Evolutionary conservation across 306 rosid genomes (phyloP), one percentile per base, ranked within the genome.

Genomic region (Citrullus colocynthis): DNA sequence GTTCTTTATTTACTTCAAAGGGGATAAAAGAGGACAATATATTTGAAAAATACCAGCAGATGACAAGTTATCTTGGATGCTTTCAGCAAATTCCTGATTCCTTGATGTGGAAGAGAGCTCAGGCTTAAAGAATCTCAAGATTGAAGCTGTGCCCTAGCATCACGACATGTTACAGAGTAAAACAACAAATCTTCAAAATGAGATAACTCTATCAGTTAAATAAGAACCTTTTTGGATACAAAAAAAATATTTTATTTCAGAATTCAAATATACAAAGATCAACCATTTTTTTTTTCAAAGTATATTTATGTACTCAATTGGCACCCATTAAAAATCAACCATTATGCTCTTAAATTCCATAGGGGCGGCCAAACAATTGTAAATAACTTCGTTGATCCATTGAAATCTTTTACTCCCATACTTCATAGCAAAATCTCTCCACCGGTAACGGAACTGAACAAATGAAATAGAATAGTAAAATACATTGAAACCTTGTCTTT

Each of bases 61-160:
- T 69, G 80, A 34, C 30, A 83, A 52, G 62, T 72, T 57, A 44
- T 86, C 90, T 39, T 82, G 84, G n/a, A 14, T 55, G 78, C 81
- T 83, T 78, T 79, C 78, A 52, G 30, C 83, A 77, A 73, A 77
- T 86, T 88, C 89, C 78, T 80, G 88, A 83, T 80, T 89, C 79
- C 72, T 63, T 34, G 88, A 83, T 34, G 87, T 55, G 82, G 54
- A 81, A 13, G 88, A 77, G 77, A 69, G 79, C 30, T 59, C 84
- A 65, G 80, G 79, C 78, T 86, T 88, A 81, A 92, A 94, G 81
- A 89, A 82, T 48, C 83, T 87, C 78, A 84, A 64, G 81, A 94
- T 94, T 51, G 98, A 94, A 83, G 78, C 65, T 20, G 81, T 83
- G 44, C 88, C 96, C 96, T 90, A 87, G 66, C 71, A 87, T 48